Evolutionary conservation across 83 land plant genomes (phyloP).

Genomic region (Picea mariana): DNA sequence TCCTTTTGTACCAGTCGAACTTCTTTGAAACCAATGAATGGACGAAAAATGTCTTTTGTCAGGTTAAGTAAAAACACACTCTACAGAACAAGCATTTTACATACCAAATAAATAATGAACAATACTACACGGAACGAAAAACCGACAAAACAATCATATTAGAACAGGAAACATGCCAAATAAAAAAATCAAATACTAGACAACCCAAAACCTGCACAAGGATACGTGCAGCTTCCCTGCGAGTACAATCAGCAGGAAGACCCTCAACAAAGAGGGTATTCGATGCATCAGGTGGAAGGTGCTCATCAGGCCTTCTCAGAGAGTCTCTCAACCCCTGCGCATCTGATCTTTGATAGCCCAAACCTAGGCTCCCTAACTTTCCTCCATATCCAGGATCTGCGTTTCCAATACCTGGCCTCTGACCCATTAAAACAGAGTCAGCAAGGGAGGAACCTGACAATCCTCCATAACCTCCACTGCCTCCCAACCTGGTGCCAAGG

Average conservation of each 20-base stretch:
- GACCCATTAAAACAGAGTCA: constrained; percentile 24
- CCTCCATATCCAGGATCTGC: constrained; percentile 18
- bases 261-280: constrained; percentile 72
- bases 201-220: constrained; percentile 10
- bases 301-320: constrained; percentile 17
- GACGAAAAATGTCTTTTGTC: constrained; percentile 71
- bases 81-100: not conserved
- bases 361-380: constrained; percentile 15
- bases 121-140: not conserved
- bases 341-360: constrained; percentile 19
- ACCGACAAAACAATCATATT: not conserved
- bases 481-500: constrained; percentile 3
- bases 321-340: constrained; percentile 22
- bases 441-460: constrained; percentile 23
- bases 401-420: not conserved
- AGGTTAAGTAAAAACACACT: not conserved
- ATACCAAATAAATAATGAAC: not conserved
- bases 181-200: too few species aligned
- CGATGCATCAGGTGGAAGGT: constrained; percentile 70
- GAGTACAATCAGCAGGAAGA: constrained; percentile 52
- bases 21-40: constrained; percentile 74
- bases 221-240: constrained; percentile 80
- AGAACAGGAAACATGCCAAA: too few species aligned
- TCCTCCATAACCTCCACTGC: constrained; percentile 19
- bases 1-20: constrained; percentile 74